Evolutionary conservation across 2,329 filamentous ascomycete species (phyloP).

Genomic region (Aspergillus sp.): DNA sequence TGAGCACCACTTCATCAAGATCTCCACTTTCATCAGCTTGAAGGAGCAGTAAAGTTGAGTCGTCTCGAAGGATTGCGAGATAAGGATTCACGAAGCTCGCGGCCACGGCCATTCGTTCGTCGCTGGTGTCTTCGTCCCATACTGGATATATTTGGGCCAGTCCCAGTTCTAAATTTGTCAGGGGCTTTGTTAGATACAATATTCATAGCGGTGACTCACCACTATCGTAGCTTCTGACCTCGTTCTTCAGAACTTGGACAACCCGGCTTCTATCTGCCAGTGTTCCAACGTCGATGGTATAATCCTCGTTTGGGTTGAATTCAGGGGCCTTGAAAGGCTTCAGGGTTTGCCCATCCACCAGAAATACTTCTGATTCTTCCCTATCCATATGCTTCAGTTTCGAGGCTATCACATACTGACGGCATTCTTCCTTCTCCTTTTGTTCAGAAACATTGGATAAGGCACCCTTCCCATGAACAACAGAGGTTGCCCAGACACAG

Average conservation of each 20-base stretch:
- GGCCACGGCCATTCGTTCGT: constrained; percentile 67
- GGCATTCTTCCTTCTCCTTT: constrained; percentile 48
- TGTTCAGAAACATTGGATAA: constrained; percentile 47
- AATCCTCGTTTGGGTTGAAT: constrained; percentile 84
- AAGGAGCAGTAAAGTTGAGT: constrained; percentile 73
- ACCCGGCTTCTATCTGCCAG: constrained; percentile 77
- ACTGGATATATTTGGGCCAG: constrained; percentile 89
- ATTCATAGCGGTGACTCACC: constrained; percentile 50
- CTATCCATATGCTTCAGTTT: constrained; percentile 61
- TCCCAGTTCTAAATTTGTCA: constrained; percentile 61
- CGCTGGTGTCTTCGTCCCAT: constrained; percentile 82
- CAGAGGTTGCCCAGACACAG: constrained; percentile 74
- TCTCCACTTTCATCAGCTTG: constrained; percentile 78
- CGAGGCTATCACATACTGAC: constrained; percentile 78
- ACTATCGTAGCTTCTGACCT: constrained; percentile 86
- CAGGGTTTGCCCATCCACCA: constrained; percentile 67
- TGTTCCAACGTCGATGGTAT: constrained; percentile 78
- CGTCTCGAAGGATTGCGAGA: constrained; percentile 75
- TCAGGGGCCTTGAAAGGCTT: constrained; percentile 77
- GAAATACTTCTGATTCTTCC: constrained; percentile 75
- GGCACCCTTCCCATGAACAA: constrained; percentile 41
- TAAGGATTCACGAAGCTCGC: constrained; percentile 86
- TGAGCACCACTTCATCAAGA: constrained; percentile 71
- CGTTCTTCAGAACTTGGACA: constrained; percentile 80
- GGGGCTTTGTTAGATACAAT: not conserved